These are phyloP conservation scores for Pelargonium myrrhifolium DNA, from an alignment of 441 rosid genomes.

Conservation along the genomic window DNA sequence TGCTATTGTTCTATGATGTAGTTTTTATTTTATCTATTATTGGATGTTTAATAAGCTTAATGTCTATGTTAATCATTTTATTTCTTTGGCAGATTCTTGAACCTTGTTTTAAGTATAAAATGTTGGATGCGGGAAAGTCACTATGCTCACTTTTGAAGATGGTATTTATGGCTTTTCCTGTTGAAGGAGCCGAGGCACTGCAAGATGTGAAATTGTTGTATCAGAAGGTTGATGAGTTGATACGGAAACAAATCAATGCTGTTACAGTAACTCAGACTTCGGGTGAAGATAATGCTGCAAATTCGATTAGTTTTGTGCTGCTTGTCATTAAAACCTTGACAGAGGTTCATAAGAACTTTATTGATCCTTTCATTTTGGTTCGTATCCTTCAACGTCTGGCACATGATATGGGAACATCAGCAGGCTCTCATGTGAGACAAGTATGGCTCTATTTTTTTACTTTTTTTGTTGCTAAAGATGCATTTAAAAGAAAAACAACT, in stretches of 20 bases:
- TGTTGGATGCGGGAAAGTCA: constrained; percentile 91
- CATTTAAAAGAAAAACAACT: not conserved
- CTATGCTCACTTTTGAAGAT: constrained; percentile 90
- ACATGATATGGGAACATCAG: constrained; percentile 80
- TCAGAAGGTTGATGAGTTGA: constrained; percentile 80
- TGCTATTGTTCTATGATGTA: constrained; percentile 19
- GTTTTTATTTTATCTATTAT: constrained; percentile 8
- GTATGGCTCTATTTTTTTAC: constrained; percentile 34
- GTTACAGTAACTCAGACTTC: constrained; percentile 53
- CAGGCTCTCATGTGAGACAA: constrained; percentile 75
- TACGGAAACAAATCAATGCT: constrained; percentile 67
- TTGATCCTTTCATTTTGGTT: constrained; percentile 68
- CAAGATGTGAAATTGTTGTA: constrained; percentile 63
- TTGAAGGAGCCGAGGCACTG: constrained; percentile 56
- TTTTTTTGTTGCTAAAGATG: not conserved
- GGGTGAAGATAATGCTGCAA: constrained; percentile 66
- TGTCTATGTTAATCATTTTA: constrained; percentile 13
- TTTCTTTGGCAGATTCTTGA: constrained; percentile 68
- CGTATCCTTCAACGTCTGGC: constrained; percentile 81
- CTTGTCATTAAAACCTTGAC: constrained; percentile 77
- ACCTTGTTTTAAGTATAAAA: constrained; percentile 87
- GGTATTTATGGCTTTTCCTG: constrained; percentile 82
- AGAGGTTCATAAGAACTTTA: constrained; percentile 64
- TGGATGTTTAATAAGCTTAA: constrained; percentile 13
- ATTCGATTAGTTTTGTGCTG: constrained; percentile 78